Conservation (phyloP, 192 early-diverging fungal species). For the Coemansia sp. region DNA sequence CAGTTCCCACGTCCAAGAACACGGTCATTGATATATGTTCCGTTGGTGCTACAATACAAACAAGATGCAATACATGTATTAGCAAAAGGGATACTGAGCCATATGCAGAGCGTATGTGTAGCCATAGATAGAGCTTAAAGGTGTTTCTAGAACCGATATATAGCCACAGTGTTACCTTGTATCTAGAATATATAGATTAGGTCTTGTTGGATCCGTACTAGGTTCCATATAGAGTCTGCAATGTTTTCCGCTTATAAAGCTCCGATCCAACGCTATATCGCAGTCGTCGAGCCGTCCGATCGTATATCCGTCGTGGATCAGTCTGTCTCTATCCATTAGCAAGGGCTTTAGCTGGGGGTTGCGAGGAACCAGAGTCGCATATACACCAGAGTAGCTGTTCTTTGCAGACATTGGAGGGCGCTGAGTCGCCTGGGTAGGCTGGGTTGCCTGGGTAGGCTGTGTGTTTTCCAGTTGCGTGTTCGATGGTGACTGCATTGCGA, state of each 20-base stretch:
- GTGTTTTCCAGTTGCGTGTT: conserved; percentile 5
- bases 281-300: conserved; percentile 40
- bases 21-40: conserved; percentile 49
- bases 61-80: neutral
- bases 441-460: conserved; percentile 46
- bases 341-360: conserved; percentile 43
- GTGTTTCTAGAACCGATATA: neutral
- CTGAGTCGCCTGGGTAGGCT: conserved; percentile 45
- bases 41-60: conserved; percentile 34
- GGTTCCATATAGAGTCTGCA: conserved; percentile 42
- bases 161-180: conserved; percentile 19
- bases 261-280: conserved; percentile 31
- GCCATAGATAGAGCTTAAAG: neutral
- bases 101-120: neutral
- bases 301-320: conserved; percentile 36
- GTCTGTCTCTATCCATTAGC: conserved; percentile 23
- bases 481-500: neutral
- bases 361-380: conserved; percentile 34
- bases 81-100: neutral
- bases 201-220: conserved; percentile 16
- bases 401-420: conserved; percentile 22
- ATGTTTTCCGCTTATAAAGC: conserved; percentile 40
- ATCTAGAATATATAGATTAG: conserved; percentile 32
- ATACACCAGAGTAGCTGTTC: conserved; percentile 19
- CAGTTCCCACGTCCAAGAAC: conserved; percentile 44